Conservation (phyloP, 176 grass and related monocot genomes). For the Rhipidocladum racemiflorum region DNA sequence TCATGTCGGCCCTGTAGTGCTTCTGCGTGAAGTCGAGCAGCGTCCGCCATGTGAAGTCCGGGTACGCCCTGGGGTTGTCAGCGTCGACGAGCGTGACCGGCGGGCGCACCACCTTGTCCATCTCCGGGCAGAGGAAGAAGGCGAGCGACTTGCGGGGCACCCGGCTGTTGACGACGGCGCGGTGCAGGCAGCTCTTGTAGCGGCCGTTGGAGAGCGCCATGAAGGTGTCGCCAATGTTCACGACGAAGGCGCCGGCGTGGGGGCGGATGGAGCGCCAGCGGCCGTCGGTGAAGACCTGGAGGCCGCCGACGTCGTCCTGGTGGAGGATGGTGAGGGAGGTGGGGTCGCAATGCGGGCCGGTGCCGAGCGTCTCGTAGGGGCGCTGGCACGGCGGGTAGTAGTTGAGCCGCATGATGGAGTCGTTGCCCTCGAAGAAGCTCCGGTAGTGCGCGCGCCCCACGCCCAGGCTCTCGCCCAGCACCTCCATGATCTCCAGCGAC, state of each 20-base stretch:
- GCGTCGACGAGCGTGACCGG: slow-evolving; percentile 49
- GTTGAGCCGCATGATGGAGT: slow-evolving; percentile 93
- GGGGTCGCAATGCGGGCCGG: slow-evolving; percentile 85
- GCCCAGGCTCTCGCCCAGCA: slow-evolving; percentile 63
- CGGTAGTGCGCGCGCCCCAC: slow-evolving; percentile 51
- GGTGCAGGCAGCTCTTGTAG: slow-evolving; percentile 82
- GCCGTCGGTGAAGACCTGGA: slow-evolving; percentile 63
- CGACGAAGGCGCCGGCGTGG: slow-evolving; percentile 49
- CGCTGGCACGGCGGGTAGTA: slow-evolving; percentile 95
- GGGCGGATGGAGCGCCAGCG: slow-evolving; percentile 53
- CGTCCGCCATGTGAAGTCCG: slow-evolving; percentile 89
- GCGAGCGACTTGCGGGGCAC: slow-evolving; percentile 60
- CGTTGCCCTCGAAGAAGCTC: slow-evolving; percentile 67
- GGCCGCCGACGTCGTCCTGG: slow-evolving; percentile 82
- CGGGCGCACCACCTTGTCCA: slow-evolving; percentile 70
- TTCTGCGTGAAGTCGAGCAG: slow-evolving; percentile 91
- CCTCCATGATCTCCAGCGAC: slow-evolving; percentile 85
- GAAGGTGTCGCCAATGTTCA: slow-evolving; percentile 97
- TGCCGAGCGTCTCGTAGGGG: slow-evolving; percentile 67
- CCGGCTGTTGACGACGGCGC: slow-evolving; percentile 75
- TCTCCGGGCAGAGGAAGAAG: slow-evolving; percentile 85
- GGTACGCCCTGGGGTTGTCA: slow-evolving; percentile 55
- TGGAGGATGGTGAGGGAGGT: slow-evolving; percentile 93
- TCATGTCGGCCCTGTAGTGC: slow-evolving; percentile 86
- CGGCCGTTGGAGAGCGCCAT: slow-evolving; percentile 90